Percentiles rank a stretch among this genome's conserved stretches.
These are phyloP conservation scores for Carex myosuroides DNA, from an alignment of 176 grass and related monocot species.

Conservation along the genomic window DNA sequence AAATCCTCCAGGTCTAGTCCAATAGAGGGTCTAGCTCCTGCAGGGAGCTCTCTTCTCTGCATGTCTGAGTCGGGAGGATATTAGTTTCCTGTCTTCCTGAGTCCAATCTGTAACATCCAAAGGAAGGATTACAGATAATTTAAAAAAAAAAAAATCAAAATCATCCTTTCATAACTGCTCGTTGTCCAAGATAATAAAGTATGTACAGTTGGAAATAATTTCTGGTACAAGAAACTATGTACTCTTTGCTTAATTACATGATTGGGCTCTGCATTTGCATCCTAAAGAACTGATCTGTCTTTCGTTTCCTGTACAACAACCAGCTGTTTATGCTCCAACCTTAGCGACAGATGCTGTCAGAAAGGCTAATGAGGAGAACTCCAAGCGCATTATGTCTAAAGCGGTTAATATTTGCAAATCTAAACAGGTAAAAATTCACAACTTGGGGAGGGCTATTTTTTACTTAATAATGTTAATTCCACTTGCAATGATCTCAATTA, in stretches of 20 bases:
- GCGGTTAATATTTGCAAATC: slow-evolving; percentile 43
- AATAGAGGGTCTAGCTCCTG: no score
- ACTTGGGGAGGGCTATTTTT: not conserved
- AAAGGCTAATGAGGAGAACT: slow-evolving; percentile 51
- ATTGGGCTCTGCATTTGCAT: not conserved
- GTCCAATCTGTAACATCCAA: no score
- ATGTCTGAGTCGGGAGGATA: no score
- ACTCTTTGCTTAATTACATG: not conserved
- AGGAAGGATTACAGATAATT: no score
- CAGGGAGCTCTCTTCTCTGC: no score
- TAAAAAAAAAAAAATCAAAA: no score
- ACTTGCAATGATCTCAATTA: not conserved
- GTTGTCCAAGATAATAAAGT: not conserved
- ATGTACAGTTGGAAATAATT: not conserved
- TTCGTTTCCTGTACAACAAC: not conserved
- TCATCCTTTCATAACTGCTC: not conserved
- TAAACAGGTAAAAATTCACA: slow-evolving; percentile 17
- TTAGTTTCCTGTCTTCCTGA: no score
- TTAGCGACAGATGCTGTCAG: slow-evolving; percentile 34
- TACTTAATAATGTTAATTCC: not conserved
- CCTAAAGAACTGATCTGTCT: not conserved
- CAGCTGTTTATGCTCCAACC: slow-evolving; percentile 33
- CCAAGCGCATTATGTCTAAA: slow-evolving; percentile 28
- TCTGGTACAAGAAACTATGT: not conserved
- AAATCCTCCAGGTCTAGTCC: no score